These are phyloP conservation scores for Sordariomycetes sp. DNA, from an alignment of 2,329 filamentous ascomycete genomes.

Conservation along the genomic window DNA sequence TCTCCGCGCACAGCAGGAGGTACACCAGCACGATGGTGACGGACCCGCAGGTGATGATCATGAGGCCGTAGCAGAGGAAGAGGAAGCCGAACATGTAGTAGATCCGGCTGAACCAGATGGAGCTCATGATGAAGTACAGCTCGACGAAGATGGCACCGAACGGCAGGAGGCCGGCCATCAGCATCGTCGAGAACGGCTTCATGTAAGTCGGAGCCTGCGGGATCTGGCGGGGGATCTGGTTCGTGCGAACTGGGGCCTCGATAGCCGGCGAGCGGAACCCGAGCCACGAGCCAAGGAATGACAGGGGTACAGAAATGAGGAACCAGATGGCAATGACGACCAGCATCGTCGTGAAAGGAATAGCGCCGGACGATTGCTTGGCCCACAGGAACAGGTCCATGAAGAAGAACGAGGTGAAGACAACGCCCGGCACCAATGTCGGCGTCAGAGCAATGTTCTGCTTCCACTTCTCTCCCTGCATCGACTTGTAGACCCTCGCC, in stretches of 20 bases:
- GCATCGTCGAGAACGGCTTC: conserved; percentile 76
- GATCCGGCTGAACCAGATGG: conserved; percentile 96
- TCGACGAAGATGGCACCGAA: conserved; percentile 98
- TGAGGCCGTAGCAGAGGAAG: conserved; percentile 93
- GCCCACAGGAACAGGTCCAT: conserved; percentile 96
- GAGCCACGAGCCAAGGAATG: conserved; percentile 82
- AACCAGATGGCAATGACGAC: conserved; percentile 94
- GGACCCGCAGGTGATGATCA: conserved; percentile 89
- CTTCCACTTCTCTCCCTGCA: conserved; percentile 90
- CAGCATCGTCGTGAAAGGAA: conserved; percentile 95
- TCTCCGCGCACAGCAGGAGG: conserved; percentile 89
- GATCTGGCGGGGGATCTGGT: conserved; percentile 96
- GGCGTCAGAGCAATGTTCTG: conserved; percentile 84
- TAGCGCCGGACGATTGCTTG: conserved; percentile 81
- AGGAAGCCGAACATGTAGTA: conserved; percentile 99
- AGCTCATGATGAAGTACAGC: conserved; percentile 98
- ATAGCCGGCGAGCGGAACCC: conserved; percentile 70
- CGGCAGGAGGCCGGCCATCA: conserved; percentile 83
- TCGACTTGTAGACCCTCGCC: conserved; percentile 85
- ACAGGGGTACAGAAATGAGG: conserved; percentile 86
- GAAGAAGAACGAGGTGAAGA: conserved; percentile 84
- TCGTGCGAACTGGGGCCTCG: conserved; percentile 78
- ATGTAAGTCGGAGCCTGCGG: conserved; percentile 77
- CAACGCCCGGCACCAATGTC: conserved; percentile 70
- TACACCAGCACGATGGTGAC: conserved; percentile 93